Base-by-base conservation (phyloP, 331 rosid species). In the Ulmus americana region DNA sequence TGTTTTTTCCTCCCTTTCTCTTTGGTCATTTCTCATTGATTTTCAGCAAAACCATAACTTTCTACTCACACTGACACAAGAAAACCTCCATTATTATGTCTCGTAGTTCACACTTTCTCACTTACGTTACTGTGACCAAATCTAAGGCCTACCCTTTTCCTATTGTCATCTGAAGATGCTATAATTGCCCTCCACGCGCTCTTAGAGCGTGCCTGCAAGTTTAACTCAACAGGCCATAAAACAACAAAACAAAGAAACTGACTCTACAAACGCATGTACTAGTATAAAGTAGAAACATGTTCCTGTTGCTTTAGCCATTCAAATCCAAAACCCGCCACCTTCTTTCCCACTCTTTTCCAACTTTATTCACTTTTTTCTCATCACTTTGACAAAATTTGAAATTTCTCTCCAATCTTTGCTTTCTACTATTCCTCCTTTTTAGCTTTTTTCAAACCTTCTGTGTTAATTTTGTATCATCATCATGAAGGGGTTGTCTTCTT, bases 401-500 rank as follows among this genome's bases (percentile, higher is more conserved):
- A 62, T 51, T 43, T 59, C 56, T 15, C 43, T 42, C 59, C 16
- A 14, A 55, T 41, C 52, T 8, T 59, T 16, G 52, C 9, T 18
- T 39, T 38, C 75, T 59, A 50, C 69, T 62, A 74, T 75, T 43
- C 47, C 62, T 62, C 43, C 59, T 74, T 51, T 47, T 20, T 16
- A 6, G 49, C 65, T 52, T 5, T 50, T 59, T 28, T 28, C 35
- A 28, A 28, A 28, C 35, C 35, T 28, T 28, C 4, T 28, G 35
- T 28, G 35, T 28, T 28, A 28, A 2, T 28, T 28, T 28, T 28
- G 35, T 28, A 28, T 28, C 35, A 28, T 74, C 61, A 70, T 43
- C 73, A 90, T 82, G 95, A 84, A 85, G 79, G 71, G 70, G 22
- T 60, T 67, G 64, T 61, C 78, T 57, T 76, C 81, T 71, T 77